Evolutionary conservation across 768 basidiomycete genomes (phyloP), one percentile per base, ranked within the genome.

Genomic region (Boletellus ananiceps): DNA sequence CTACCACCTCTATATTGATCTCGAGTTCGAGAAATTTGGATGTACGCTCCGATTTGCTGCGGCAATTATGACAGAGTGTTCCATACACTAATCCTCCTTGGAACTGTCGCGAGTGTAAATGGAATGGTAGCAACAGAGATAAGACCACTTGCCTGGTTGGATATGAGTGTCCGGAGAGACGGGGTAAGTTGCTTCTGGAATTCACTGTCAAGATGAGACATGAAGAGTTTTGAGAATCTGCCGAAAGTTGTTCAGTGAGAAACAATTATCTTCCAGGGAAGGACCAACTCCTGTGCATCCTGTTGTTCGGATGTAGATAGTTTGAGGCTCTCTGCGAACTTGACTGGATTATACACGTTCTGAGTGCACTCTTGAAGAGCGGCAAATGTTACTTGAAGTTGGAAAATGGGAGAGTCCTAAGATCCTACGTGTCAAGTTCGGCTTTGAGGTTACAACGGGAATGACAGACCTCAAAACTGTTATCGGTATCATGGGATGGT

Each of bases 191-290:
- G 93, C 63, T 88, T 91, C 68, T 82, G 78, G 66, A 96, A 96
- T 68, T 96, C 91, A 7, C 74, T 75, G 54, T 91, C 89, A 31
- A 97, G 75, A 61, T 93, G 86, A 12, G 83, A 82, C 80, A 97
- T 87, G 69, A 97, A 95, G 15, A 97, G 77, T 59, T 97, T 97
- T 2, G 91, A 93, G 64, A 97, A 95, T 63, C 93, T 94, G 62
- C 8, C 25, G 16, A 46, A 34, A 44, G 23, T 23, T 23, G 32
- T 25, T 54, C 7, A 53, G 49, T 44, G 49, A 56, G 47, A 31
- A 44, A 49, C 13, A 37, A 3, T 11, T 15, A 8, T 27, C 8
- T 13, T 32, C n/a, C 23, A 21, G 35, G 49, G 25, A 58, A 40
- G 8, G 44, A 60, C 81, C 46, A 60, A 96, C 92, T 98, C 95